Evolutionary conservation across 371 early-diverging fungal genomes (phyloP).

Genomic region (Mucor indicus): DNA sequence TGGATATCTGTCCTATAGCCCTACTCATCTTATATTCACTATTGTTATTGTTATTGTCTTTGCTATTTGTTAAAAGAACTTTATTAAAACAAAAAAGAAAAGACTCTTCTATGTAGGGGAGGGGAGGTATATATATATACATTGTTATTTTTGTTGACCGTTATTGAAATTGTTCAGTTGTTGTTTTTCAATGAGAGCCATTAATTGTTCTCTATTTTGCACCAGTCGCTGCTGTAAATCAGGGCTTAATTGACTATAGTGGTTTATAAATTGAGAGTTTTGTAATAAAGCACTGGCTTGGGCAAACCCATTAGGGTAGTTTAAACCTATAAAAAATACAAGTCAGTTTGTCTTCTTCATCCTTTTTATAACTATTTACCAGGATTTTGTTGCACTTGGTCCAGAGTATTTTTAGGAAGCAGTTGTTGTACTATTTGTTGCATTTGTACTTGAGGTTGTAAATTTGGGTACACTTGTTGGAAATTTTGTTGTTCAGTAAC

Average conservation of each 20-base stretch:
- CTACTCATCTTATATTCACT: not conserved
- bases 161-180: not conserved
- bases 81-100: too few species aligned
- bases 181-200: constrained; percentile 25
- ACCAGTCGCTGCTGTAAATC: constrained; percentile 31
- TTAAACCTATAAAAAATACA: not conserved
- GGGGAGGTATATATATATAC: not conserved
- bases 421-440: constrained; percentile 19
- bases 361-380: not conserved
- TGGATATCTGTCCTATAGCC: not conserved
- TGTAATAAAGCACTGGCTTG: constrained; percentile 36
- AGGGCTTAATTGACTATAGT: constrained; percentile 35
- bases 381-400: constrained; percentile 7
- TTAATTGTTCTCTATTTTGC: constrained; percentile 34
- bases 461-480: not conserved
- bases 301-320: constrained; percentile 29
- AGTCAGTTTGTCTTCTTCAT: not conserved
- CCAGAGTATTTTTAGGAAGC: constrained; percentile 11
- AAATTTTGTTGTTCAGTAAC: constrained; percentile 1
- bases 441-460: not conserved
- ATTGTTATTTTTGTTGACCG: not conserved
- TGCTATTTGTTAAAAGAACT: too few species aligned
- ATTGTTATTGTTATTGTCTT: not conserved
- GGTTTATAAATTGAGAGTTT: constrained; percentile 31
- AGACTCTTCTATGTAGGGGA: not conserved